Base-by-base conservation (phyloP, 805 yeast genomes). In the Wickerhamiella slavikovae region DNA sequence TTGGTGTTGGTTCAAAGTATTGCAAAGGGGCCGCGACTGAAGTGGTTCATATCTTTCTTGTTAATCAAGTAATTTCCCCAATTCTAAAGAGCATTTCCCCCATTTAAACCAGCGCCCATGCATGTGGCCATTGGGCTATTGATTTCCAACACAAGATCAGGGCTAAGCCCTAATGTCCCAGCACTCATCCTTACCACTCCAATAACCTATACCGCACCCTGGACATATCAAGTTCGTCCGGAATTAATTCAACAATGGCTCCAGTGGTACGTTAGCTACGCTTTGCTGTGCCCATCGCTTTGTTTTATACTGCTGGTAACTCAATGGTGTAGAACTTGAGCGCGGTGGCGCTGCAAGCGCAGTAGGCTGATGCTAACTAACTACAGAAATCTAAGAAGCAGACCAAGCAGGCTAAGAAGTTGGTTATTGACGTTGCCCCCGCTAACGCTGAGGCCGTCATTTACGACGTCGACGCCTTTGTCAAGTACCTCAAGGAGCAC, bases 401-500 rank as follows among this genome's bases (percentile, higher is more conserved):
- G 59, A 57, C 76, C 68, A 67, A 71, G 70, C 72, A 71, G 66
- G 64, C 74, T 36, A 47, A 47, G 60, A 73, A 76, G 66, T 80
- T 76, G 68, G 76, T 77, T 54, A 85, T 89, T 57, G 96, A 85
- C 69, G 80, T 76, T 57, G 73, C 94, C 44, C 89, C 89, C 58
- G 79, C 94, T 41, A 92, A 92, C 59, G 93, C 94, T 66, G 82
- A 82, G 57, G 92, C 79, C 60, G 79, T 78, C 64, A 91, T 83
- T 68, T 92, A 85, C 58, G 96, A 89, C 75, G 89, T 91, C 61
- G 76, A 89, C 57, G 73, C 91, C 52, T 82, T 85, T 73, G 92
- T 79, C 55, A 85, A 89, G 71, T 89, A 74, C 85, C 75, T 89
- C 64, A 71, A 76, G 60, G 96, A 89, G 68, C 93, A 80, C 80